These are phyloP conservation scores for Diplodia sapinea DNA, from an alignment of 2,329 filamentous ascomycete species.

Conservation along the genomic window DNA sequence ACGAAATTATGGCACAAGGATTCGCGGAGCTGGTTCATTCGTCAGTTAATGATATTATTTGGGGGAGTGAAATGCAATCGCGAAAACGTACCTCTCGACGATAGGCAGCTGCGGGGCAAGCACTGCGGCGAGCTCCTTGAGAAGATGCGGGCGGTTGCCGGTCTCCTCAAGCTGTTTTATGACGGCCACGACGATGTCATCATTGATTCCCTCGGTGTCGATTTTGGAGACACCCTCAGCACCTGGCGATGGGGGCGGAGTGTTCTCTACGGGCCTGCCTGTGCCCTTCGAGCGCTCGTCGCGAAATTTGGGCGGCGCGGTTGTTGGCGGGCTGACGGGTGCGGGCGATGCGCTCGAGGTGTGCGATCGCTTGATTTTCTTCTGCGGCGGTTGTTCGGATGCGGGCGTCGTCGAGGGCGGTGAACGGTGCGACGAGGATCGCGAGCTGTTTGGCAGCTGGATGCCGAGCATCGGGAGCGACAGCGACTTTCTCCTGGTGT, in stretches of 20 bases:
- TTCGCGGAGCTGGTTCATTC: conserved; percentile 79
- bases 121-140: conserved; percentile 88
- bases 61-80: not conserved
- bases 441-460: conserved; percentile 70
- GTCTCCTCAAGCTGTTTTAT: conserved; percentile 88
- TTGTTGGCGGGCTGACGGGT: conserved; percentile 53
- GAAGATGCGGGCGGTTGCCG: conserved; percentile 88
- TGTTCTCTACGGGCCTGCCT: conserved; percentile 64
- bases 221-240: conserved; percentile 63
- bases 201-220: conserved; percentile 83
- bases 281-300: conserved; percentile 56
- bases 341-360: conserved; percentile 50
- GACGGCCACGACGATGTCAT: conserved; percentile 92
- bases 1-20: conserved; percentile 92
- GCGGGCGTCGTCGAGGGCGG: conserved; percentile 65
- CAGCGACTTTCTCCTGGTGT: conserved; percentile 94
- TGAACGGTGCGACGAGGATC: conserved; percentile 58
- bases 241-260: conserved; percentile 76
- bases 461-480: conserved; percentile 93
- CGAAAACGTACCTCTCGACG: conserved; percentile 81
- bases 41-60: conserved; percentile 7
- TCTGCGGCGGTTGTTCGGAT: conserved; percentile 60
- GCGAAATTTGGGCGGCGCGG: conserved; percentile 53
- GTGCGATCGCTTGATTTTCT: conserved; percentile 78
- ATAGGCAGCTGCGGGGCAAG: conserved; percentile 77